Evolutionary conservation across 78 protist genomes (phyloP).

Genomic region (Parvularia atlantis): DNA sequence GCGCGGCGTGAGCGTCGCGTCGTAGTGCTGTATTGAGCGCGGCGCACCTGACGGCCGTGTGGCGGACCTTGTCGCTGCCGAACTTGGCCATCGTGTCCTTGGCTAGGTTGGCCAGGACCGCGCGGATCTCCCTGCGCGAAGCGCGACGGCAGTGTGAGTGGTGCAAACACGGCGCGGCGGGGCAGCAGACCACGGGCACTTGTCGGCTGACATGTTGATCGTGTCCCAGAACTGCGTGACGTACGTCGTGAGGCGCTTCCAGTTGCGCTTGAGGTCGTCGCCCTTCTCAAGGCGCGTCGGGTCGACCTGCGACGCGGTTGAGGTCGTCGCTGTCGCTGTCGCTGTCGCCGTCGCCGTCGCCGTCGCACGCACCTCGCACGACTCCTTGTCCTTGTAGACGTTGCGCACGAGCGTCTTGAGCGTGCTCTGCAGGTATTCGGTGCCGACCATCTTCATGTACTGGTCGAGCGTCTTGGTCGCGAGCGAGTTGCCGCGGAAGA

Average conservation of each 20-base stretch:
- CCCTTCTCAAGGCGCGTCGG: slow-evolving; percentile 45
- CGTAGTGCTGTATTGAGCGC: no score
- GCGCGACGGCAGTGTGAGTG: no score
- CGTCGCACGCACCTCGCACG: slow-evolving; percentile 34
- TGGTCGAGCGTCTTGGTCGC: slow-evolving; percentile 50
- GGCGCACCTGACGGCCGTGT: slow-evolving; percentile 41
- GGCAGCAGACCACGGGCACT: not conserved
- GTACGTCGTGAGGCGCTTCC: slow-evolving; percentile 3
- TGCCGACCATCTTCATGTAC: slow-evolving; percentile 19
- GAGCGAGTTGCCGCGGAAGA: slow-evolving; percentile 47
- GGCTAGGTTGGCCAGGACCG: not conserved
- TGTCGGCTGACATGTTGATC: not conserved
- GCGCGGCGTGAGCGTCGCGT: no score
- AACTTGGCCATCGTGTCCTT: not conserved
- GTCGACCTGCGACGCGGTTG: slow-evolving; percentile 30
- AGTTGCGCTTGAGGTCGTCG: slow-evolving; percentile 25
- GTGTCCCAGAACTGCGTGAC: not conserved
- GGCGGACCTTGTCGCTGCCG: not conserved
- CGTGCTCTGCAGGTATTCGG: no score
- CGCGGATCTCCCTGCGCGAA: no score
- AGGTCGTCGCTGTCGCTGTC: no score
- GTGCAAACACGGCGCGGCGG: no score
- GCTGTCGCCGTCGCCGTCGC: no score
- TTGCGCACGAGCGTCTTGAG: not conserved
- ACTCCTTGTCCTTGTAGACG: slow-evolving; percentile 18